A percentile compares a stretch with the other conserved stretches of the same genome.
Conservation (phyloP, 805 yeast genomes). For the Phaffomyces thermotolerans region DNA sequence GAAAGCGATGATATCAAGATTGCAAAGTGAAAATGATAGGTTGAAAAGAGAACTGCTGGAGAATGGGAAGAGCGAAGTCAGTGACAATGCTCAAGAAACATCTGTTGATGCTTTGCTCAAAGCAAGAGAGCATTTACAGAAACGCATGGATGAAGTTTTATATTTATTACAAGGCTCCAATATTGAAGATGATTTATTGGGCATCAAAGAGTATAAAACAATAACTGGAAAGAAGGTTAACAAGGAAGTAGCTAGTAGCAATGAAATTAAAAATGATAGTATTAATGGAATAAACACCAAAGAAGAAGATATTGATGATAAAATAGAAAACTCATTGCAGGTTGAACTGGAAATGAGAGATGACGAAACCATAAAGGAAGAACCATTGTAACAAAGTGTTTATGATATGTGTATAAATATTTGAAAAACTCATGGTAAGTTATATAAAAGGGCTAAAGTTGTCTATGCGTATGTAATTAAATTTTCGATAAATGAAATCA, state of each 20-base stretch:
- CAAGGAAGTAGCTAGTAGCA: no score
- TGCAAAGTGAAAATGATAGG: slow-evolving; percentile 47
- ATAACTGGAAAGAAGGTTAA: neutral
- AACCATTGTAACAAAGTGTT: neutral
- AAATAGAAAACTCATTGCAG: no score
- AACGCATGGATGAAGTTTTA: slow-evolving; percentile 23
- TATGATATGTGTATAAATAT: neutral
- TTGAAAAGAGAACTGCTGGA: slow-evolving; percentile 15
- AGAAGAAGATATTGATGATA: no score
- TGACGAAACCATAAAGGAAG: neutral
- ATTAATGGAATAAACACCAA: no score
- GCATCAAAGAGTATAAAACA: slow-evolving; percentile 1
- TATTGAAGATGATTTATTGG: neutral
- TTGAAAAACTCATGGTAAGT: no score
- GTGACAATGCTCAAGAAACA: neutral
- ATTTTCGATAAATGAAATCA: neutral
- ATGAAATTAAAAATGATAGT: no score
- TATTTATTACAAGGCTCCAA: slow-evolving; percentile 19
- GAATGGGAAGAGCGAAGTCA: neutral
- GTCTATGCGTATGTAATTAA: no score
- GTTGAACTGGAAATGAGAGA: no score
- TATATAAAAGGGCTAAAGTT: no score
- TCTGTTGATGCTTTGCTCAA: slow-evolving; percentile 14
- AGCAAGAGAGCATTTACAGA: slow-evolving; percentile 22
- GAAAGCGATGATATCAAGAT: slow-evolving; percentile 41